Base-by-base conservation (phyloP, 176 grass and related monocot genomes). In the Poa pratensis region DNA sequence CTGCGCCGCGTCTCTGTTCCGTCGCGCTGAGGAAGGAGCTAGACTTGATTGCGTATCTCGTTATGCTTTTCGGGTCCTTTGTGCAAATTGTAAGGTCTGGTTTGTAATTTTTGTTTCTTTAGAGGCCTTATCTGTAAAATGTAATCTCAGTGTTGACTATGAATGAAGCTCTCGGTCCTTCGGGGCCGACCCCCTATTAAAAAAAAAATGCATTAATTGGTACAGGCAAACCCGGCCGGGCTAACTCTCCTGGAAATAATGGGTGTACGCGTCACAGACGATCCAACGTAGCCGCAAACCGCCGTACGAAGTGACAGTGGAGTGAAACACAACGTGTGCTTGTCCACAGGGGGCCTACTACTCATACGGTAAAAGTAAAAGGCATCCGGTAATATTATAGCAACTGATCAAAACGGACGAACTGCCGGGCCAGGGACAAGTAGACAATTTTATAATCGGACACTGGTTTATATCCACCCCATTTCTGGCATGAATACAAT, bases 261-360 rank as follows among this genome's bases (percentile, higher is more conserved):
- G 69, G 37, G 4, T 14, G 13, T 76, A n/a, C 16, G 22, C 9
- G 63, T 2, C 74, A 2, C 55, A 87, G 48, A 79, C 26, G 57
- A 90, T 90, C 80, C 75, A 4, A n/a, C 4, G 66, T 75, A 67
- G 84, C 74, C 75, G 84, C 84, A 83, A 79, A 66, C 3, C 49
- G 42, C 37, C 80, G 79, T 75, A 59, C 67, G 48, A 83, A 59
- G 68, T 60, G 80, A 62, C 75, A 79, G 75, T 50, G 35, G n/a
- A 68, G 49, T 80, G 75, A 60, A 68, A 87, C 45, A 42, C 80
- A 50, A 87, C 69, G 89, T 90, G 80, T 80, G 59, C 37, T 15
- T 87, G 80, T 80, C 58, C 62, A 61, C 18, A 4, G 13, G 34
- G 49, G 57, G 75, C 67, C 30, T n/a, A n/a, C 49, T 45, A 45